phyloP scores from a whole-genome alignment of 2,329 filamentous ascomycete genomes.

The Fusarium gaditjirri region DNA sequence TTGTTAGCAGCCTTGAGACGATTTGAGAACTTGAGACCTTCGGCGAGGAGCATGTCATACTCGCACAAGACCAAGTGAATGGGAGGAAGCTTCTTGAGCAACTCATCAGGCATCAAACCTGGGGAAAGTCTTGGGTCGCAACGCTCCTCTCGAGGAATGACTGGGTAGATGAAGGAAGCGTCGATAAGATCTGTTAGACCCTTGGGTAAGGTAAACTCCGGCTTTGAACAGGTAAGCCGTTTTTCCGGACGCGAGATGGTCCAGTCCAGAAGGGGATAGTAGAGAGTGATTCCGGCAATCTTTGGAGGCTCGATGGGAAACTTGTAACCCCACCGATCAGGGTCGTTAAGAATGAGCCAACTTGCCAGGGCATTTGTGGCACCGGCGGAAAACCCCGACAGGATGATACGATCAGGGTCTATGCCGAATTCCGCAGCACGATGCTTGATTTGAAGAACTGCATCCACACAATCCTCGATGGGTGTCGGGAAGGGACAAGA shows the following conservation, averaged over 20 bases:
- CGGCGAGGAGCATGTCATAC: constrained; percentile 71
- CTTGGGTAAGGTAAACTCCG: constrained; percentile 68
- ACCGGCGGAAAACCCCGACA: constrained; percentile 73
- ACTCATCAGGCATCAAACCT: constrained; percentile 62
- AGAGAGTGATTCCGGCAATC: constrained; percentile 65
- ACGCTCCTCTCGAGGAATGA: constrained; percentile 57
- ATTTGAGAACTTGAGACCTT: constrained; percentile 70
- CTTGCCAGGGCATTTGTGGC: constrained; percentile 65
- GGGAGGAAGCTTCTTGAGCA: constrained; percentile 63
- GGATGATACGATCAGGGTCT: constrained; percentile 64
- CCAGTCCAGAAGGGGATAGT: constrained; percentile 72
- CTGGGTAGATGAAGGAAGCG: constrained; percentile 68
- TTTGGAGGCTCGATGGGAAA: constrained; percentile 54
- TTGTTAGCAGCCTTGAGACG: constrained; percentile 57
- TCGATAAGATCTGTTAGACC: constrained; percentile 72
- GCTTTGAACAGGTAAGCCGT: constrained; percentile 62
- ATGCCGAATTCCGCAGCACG: constrained; percentile 67
- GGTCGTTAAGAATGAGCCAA: constrained; percentile 58
- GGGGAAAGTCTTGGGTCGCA: constrained; percentile 68
- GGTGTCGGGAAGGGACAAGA: constrained; percentile 72
- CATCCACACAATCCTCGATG: constrained; percentile 73
- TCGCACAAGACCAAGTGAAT: constrained; percentile 71
- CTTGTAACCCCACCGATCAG: constrained; percentile 53
- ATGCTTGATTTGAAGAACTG: constrained; percentile 68
- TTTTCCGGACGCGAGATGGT: constrained; percentile 66